Evolutionary conservation across 495 filamentous ascomycete genomes (phyloP).

Genomic region (Tuber melanosporum): DNA sequence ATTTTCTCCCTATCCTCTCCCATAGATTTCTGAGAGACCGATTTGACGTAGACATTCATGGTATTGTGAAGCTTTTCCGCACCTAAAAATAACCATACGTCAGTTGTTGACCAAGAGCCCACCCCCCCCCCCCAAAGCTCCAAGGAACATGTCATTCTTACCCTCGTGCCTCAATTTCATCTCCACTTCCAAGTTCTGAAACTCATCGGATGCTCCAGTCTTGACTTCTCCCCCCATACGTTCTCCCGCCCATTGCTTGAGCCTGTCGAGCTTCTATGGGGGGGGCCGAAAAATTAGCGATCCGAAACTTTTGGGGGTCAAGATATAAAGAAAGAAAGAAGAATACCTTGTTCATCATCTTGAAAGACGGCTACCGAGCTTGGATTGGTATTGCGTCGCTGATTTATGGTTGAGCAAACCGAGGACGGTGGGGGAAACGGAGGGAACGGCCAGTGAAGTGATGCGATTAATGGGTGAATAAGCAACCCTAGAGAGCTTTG

Average conservation of each 20-base stretch:
- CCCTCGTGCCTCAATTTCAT: constrained; percentile 90
- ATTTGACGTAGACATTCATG: constrained; percentile 84
- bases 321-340: not conserved
- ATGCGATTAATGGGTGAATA: constrained; percentile 15
- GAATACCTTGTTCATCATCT: constrained; percentile 39
- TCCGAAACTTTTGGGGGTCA: not conserved
- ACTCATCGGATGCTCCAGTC: constrained; percentile 82
- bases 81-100: constrained; percentile 48
- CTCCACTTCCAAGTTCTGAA: constrained; percentile 86
- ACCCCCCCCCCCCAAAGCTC: not conserved
- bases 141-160: constrained; percentile 44
- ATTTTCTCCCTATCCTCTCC: constrained; percentile 71
- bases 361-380: constrained; percentile 26
- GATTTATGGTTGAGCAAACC: constrained; percentile 9
- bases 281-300: constrained; percentile 12
- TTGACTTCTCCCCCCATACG: constrained; percentile 92
- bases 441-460: constrained; percentile 2
- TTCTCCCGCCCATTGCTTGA: constrained; percentile 98
- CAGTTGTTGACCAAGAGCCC: not conserved
- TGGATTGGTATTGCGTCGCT: constrained; percentile 6
- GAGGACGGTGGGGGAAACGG: constrained; percentile 10
- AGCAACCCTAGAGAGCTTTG: constrained; percentile 9
- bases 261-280: constrained; percentile 74
- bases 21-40: constrained; percentile 78
- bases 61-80: constrained; percentile 88